Conservation (phyloP, 306 rosid species). For the Inga laurina region DNA sequence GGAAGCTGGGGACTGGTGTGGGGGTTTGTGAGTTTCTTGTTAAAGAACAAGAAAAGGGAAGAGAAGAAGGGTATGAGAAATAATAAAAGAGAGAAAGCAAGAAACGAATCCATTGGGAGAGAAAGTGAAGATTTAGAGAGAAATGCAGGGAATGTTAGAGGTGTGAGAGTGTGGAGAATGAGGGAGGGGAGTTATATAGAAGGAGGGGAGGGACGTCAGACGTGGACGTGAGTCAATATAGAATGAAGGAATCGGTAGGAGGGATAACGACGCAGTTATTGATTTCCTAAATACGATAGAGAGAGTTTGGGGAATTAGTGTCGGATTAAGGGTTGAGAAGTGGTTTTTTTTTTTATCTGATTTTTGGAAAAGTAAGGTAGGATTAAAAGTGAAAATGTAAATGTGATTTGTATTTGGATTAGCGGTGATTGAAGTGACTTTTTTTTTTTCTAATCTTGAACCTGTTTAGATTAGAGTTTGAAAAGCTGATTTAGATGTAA, state of each 20-base stretch:
- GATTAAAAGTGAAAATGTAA: no score
- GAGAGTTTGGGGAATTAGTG: neutral
- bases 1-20: slow-evolving; percentile 57
- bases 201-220: neutral
- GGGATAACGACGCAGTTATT: neutral
- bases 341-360: no score
- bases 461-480: no score
- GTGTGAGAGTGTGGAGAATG: neutral
- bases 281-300: no score
- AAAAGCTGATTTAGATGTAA: no score
- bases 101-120: slow-evolving; percentile 42
- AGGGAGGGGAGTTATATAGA: slow-evolving; percentile 29
- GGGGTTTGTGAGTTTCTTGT: slow-evolving; percentile 29
- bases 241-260: neutral
- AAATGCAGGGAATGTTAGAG: slow-evolving; percentile 19
- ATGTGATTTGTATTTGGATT: no score
- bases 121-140: neutral
- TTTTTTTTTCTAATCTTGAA: no score
- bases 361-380: no score
- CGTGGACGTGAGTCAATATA: neutral
- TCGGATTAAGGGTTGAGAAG: no score
- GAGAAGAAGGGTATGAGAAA: slow-evolving; percentile 38
- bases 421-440: no score
- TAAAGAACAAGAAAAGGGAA: slow-evolving; percentile 31
- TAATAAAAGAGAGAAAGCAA: slow-evolving; percentile 40